Evolutionary conservation across 805 yeast species (phyloP), one percentile per base, ranked within the genome.

Genomic region (Candida pini): DNA sequence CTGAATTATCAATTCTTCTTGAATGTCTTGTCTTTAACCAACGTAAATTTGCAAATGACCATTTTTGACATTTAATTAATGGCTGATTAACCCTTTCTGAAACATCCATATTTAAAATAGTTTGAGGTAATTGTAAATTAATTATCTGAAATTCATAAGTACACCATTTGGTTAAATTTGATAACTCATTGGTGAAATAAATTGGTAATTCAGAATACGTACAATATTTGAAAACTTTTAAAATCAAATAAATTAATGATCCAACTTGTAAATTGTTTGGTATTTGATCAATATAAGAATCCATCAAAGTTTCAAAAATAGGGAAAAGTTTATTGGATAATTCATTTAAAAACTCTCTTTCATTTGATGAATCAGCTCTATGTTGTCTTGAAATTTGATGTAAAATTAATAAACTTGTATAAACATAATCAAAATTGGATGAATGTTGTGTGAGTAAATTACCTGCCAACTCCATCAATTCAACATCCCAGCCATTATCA

Each of bases 41-140:
- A 43, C 73, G 73, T 27, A 89, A 56, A 54, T 84, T 85, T 17
- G 84, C 86, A 52, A 78, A 77, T 1, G 92, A 72, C 96, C 97
- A 88, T 56, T 90, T 89, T 60, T 71, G 82, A 49, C 75, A 74
- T 57, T 74, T 88, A 54, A 61, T 73, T 73, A 77, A 73, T 33
- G 72, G 77, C 44, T 73, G 66, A 9, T 52, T 38, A 30, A 58
- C 62, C 31, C 69, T 66, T 23, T 72, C 78, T 16, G 68, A 62
- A 6, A 62, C 63, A 34, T 71, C 75, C 13, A 69, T 45, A 16
- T 64, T 62, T 1, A 73, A 66, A 21, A 71, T 65, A 1, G 44
- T 39, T 1, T 74, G 56, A 5, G 64, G 66, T 51, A 72, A 64
- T 38, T 69, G 68, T n/a, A n/a, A n/a, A n/a, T n/a, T n/a, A 30